A percentile compares a stretch with the other conserved stretches of the same genome.
These are phyloP conservation scores for Neotropicomus parvogracilis DNA, from an alignment of 1,284 basidiomycete genomes.

Conservation along the genomic window DNA sequence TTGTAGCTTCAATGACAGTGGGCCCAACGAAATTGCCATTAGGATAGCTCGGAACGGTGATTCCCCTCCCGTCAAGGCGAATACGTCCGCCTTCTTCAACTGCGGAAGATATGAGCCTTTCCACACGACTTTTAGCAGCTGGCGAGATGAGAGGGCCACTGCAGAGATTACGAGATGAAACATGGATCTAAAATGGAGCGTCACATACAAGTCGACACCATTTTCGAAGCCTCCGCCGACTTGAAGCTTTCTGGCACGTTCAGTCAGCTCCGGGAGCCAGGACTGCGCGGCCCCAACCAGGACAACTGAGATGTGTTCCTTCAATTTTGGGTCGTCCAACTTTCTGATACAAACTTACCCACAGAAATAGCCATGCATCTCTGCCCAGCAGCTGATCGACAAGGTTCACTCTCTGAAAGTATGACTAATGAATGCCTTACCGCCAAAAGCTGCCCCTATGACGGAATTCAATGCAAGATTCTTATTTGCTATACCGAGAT, in stretches of 20 bases:
- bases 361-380: slow-evolving; percentile 95
- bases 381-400: slow-evolving; percentile 84
- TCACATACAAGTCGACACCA: slow-evolving; percentile 79
- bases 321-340: slow-evolving; percentile 1
- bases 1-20: slow-evolving; percentile 81
- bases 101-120: slow-evolving; percentile 75
- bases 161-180: slow-evolving; percentile 5
- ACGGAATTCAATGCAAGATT: slow-evolving; percentile 93
- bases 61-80: slow-evolving; percentile 79
- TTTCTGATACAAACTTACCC: slow-evolving; percentile 45
- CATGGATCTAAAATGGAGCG: neutral
- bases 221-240: slow-evolving; percentile 90
- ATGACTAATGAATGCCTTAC: slow-evolving; percentile 37
- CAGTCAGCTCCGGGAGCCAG: slow-evolving; percentile 86
- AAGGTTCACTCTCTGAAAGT: slow-evolving; percentile 38
- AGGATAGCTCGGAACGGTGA: slow-evolving; percentile 73
- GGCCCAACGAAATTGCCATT: slow-evolving; percentile 96
- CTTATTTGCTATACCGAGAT: slow-evolving; percentile 74
- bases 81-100: slow-evolving; percentile 86
- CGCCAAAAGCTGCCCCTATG: slow-evolving; percentile 92
- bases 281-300: slow-evolving; percentile 81
- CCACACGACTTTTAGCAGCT: slow-evolving; percentile 77
- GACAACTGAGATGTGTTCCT: slow-evolving; percentile 46
- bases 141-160: slow-evolving; percentile 95
- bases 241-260: slow-evolving; percentile 78